phyloP scores from a whole-genome alignment of 768 basidiomycete species.

The Gelatoporia subvermispora region DNA sequence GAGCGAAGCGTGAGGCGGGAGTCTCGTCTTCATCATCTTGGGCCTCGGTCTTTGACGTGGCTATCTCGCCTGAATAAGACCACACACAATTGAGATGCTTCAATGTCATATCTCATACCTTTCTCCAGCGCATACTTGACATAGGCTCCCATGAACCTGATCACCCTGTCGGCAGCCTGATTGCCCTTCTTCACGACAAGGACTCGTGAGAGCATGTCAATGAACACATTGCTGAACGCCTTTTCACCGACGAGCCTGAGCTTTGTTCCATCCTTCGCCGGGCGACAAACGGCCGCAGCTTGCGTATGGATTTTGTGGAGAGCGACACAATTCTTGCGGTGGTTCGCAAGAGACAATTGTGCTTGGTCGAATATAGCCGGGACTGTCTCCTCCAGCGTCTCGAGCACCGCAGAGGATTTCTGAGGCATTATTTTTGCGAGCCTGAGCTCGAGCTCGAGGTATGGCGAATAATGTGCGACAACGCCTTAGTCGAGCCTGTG shows the following conservation, averaged over 20 bases:
- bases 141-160: conserved; percentile 45
- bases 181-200: conserved; percentile 46
- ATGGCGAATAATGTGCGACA: too few relatives aligned
- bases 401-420: neutral
- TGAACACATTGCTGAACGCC: conserved; percentile 38
- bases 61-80: neutral
- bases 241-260: conserved; percentile 39
- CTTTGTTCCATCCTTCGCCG: conserved; percentile 21
- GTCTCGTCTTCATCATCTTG: conserved; percentile 61
- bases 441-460: too few relatives aligned
- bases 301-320: conserved; percentile 40
- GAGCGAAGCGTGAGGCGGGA: conserved; percentile 61
- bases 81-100: too few relatives aligned
- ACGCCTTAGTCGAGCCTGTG: too few relatives aligned
- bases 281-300: conserved; percentile 25
- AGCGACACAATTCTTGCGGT: conserved; percentile 45
- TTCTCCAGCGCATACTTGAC: conserved; percentile 40
- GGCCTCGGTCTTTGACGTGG: conserved; percentile 28
- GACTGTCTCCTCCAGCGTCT: neutral
- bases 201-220: conserved; percentile 37
- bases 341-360: conserved; percentile 39
- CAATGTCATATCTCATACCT: conserved; percentile 27
- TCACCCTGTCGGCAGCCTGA: conserved; percentile 37
- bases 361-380: conserved; percentile 38
- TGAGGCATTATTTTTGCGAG: too few relatives aligned